A percentile compares a stretch with the other conserved stretches of the same genome.
Evolutionary conservation across 192 early-diverging fungal species (phyloP).

Genomic region (Chytriomyces confervae): DNA sequence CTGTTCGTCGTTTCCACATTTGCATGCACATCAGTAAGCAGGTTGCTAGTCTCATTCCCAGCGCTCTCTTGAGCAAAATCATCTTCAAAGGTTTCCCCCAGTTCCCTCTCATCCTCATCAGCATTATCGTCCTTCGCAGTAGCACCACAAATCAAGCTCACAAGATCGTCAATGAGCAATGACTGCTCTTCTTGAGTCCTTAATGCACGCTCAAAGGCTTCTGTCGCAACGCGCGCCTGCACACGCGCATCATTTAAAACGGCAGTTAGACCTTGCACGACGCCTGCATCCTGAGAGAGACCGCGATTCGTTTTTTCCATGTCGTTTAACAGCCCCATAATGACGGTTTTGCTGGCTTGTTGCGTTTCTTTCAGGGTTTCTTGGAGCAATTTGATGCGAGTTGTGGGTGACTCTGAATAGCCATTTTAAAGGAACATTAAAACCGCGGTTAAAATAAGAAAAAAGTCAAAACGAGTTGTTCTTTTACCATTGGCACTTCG

Average conservation of each 20-base stretch:
- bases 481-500: too few relatives aligned
- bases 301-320: neutral
- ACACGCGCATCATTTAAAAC: neutral
- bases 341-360: slow-evolving; percentile 1
- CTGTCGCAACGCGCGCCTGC: neutral
- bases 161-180: neutral
- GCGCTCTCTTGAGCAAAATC: neutral
- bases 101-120: neutral
- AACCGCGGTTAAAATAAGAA: too few relatives aligned
- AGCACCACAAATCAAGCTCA: neutral
- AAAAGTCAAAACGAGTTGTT: too few relatives aligned
- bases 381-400: slow-evolving; percentile 1
- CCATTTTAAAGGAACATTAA: neutral
- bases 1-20: too few relatives aligned
- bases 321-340: slow-evolving; percentile 9
- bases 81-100: neutral
- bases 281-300: neutral
- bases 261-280: neutral
- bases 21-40: too few relatives aligned
- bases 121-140: neutral
- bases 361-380: neutral
- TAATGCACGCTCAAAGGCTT: neutral
- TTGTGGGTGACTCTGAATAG: neutral
- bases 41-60: too few relatives aligned
- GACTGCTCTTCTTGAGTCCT: neutral